These are phyloP conservation scores for Leccinellum rugosiceps DNA, from an alignment of 768 basidiomycete genomes.

Conservation along the genomic window DNA sequence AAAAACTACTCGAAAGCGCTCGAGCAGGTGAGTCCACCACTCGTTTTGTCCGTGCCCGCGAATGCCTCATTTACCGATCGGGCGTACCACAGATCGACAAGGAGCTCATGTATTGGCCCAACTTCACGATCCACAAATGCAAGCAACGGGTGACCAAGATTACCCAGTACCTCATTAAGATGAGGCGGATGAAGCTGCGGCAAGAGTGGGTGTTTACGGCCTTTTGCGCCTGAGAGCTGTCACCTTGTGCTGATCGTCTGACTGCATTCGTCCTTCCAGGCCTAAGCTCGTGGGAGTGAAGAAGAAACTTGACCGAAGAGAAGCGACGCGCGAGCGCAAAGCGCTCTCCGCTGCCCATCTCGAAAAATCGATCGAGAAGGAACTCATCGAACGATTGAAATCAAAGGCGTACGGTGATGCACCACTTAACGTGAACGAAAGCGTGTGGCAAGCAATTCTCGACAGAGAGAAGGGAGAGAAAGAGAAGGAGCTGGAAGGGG, in stretches of 20 bases:
- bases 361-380: constrained; percentile 93
- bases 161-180: constrained; percentile 98
- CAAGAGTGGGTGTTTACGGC: constrained; percentile 61
- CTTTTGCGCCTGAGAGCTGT: neutral
- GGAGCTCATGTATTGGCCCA: constrained; percentile 97
- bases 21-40: constrained; percentile 65
- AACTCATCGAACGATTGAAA: constrained; percentile 92
- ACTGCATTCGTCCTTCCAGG: constrained; percentile 38
- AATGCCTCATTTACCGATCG: neutral
- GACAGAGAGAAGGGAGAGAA: constrained; percentile 66
- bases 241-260: neutral
- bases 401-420: constrained; percentile 97
- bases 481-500: constrained; percentile 41
- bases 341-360: constrained; percentile 94
- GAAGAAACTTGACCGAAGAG: constrained; percentile 94
- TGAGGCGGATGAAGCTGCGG: constrained; percentile 84
- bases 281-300: constrained; percentile 93
- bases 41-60: neutral
- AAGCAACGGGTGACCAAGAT: constrained; percentile 99
- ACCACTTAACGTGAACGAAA: constrained; percentile 97
- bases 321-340: constrained; percentile 90
- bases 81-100: constrained; percentile 71
- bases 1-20: constrained; percentile 94
- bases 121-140: constrained; percentile 97
- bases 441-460: constrained; percentile 89